Conservation (phyloP, 305 asterid species). For the Fraxinus platypoda region DNA sequence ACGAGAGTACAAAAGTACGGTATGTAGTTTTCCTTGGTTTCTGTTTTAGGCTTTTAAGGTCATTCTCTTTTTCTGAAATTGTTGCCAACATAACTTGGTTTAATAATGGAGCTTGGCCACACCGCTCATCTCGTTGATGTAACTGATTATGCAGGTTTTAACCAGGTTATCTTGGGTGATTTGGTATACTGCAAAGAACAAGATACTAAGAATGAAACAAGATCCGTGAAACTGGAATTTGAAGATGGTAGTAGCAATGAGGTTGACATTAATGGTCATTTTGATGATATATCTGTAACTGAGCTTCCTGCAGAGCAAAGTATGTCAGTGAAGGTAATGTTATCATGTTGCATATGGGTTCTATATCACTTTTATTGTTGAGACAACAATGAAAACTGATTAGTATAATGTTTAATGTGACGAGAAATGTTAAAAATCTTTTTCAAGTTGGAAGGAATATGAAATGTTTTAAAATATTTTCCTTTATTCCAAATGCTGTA, state of each 20-base stretch:
- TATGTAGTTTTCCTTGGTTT: slow-evolving; percentile 29
- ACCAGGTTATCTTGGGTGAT: slow-evolving; percentile 76
- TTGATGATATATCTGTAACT: slow-evolving; percentile 51
- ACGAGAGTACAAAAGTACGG: slow-evolving; percentile 81
- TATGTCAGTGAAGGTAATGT: slow-evolving; percentile 64
- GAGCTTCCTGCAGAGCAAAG: slow-evolving; percentile 53
- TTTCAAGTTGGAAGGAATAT: neutral
- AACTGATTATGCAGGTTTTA: slow-evolving; percentile 51
- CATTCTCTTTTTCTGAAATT: slow-evolving; percentile 8
- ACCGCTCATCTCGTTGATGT: slow-evolving; percentile 21
- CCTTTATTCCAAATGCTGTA: neutral
- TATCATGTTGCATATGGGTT: slow-evolving; percentile 10
- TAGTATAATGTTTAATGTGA: neutral
- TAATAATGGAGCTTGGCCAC: slow-evolving; percentile 12
- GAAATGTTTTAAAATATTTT: neutral
- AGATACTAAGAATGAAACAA: slow-evolving; percentile 34
- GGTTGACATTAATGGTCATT: slow-evolving; percentile 35
- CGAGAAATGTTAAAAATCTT: slow-evolving; percentile 2
- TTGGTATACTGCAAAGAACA: slow-evolving; percentile 78
- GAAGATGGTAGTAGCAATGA: slow-evolving; percentile 42
- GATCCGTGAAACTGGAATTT: slow-evolving; percentile 38
- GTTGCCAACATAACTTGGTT: neutral
- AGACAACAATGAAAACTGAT: neutral
- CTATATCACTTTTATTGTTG: neutral
- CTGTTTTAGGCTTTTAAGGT: slow-evolving; percentile 5